Evolutionary conservation across 768 basidiomycete species (phyloP).

Genomic region (Leccinum incarnatum): DNA sequence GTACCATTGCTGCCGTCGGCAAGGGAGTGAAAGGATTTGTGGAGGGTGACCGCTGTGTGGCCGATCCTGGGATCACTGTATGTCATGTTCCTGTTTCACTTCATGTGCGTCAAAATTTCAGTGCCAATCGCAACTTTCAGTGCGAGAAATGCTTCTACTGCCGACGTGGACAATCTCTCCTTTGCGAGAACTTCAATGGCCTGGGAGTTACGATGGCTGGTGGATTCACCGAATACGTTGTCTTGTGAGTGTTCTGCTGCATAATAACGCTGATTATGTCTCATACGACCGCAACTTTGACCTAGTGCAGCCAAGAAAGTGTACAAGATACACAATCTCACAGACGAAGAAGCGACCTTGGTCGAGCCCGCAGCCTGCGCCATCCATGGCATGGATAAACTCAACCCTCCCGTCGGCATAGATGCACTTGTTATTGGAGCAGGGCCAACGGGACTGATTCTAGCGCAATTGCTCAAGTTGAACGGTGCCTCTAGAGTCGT

Average conservation of each 20-base stretch:
- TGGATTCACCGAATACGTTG: slow-evolving; percentile 85
- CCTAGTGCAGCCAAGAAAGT: slow-evolving; percentile 63
- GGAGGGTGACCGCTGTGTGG: slow-evolving; percentile 76
- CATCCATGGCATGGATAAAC: slow-evolving; percentile 84
- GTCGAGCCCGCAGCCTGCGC: slow-evolving; percentile 87
- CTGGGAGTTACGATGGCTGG: slow-evolving; percentile 76
- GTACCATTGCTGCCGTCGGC: slow-evolving; percentile 65
- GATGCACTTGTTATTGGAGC: slow-evolving; percentile 82
- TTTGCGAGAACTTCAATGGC: slow-evolving; percentile 80
- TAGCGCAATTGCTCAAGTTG: slow-evolving; percentile 80
- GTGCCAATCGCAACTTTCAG: slow-evolving; percentile 31
- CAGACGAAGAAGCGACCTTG: slow-evolving; percentile 80
- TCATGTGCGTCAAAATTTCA: not conserved
- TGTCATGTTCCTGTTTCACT: slow-evolving; percentile 23
- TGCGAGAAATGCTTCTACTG: slow-evolving; percentile 86
- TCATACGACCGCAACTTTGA: not conserved
- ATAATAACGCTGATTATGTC: not conserved
- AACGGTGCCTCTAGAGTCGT: slow-evolving; percentile 79
- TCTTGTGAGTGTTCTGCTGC: slow-evolving; percentile 51
- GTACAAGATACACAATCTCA: slow-evolving; percentile 81
- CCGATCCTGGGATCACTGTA: slow-evolving; percentile 70
- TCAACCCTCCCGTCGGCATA: slow-evolving; percentile 72
- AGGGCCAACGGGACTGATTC: slow-evolving; percentile 82
- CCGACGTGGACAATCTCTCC: slow-evolving; percentile 68
- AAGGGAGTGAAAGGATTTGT: slow-evolving; percentile 72